phyloP scores from a whole-genome alignment of 2,329 filamentous ascomycete species.

The Emmonsia crescens region DNA sequence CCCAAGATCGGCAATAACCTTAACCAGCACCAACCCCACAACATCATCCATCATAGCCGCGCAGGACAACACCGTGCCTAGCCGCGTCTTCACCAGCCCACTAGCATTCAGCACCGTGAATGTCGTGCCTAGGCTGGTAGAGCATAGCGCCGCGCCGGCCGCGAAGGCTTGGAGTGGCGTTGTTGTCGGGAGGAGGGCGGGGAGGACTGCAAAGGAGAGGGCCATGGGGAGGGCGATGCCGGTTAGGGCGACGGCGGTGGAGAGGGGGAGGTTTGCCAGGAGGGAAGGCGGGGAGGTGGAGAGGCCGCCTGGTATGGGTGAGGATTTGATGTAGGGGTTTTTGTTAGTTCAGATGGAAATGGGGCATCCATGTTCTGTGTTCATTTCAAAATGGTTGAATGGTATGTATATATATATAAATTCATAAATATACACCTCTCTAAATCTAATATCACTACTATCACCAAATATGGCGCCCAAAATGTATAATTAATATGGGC shows the following conservation, averaged over 20 bases:
- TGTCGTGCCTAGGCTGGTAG: slow-evolving; percentile 63
- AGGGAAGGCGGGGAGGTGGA: slow-evolving; percentile 45
- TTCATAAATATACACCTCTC: neutral
- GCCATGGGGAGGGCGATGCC: slow-evolving; percentile 55
- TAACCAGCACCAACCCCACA: slow-evolving; percentile 64
- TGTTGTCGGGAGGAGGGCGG: too few species aligned
- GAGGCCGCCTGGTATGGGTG: slow-evolving; percentile 36
- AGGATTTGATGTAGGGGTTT: too few species aligned
- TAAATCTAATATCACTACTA: neutral
- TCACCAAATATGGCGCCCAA: neutral
- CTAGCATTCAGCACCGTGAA: slow-evolving; percentile 53
- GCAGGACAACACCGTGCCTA: slow-evolving; percentile 54
- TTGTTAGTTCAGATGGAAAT: too few species aligned
- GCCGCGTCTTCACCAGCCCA: slow-evolving; percentile 41
- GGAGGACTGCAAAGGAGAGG: slow-evolving; percentile 49
- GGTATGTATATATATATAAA: too few species aligned
- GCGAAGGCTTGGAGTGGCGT: too few species aligned
- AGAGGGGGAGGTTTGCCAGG: slow-evolving; percentile 50
- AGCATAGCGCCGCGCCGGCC: too few species aligned
- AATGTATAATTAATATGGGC: neutral
- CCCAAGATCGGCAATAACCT: slow-evolving; percentile 60
- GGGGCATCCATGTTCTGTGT: too few species aligned
- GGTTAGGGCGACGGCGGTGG: slow-evolving; percentile 51
- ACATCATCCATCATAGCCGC: slow-evolving; percentile 79
- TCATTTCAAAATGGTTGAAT: too few species aligned